Percentiles rank a stretch among this genome's conserved stretches.
Evolutionary conservation across 2,329 filamentous ascomycete genomes (phyloP).

Genomic region (Metarhizium rileyi): DNA sequence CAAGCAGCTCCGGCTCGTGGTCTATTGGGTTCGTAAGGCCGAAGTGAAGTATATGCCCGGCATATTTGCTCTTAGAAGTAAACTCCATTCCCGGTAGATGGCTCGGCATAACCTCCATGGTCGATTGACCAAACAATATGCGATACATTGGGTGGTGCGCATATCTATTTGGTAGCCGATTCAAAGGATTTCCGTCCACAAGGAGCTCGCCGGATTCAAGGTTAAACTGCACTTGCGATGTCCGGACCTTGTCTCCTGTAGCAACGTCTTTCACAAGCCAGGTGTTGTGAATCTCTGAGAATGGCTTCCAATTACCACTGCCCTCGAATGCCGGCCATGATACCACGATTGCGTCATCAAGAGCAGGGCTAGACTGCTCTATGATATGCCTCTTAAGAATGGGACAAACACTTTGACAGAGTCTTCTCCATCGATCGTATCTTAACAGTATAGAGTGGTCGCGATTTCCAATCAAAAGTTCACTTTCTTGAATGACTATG

Average conservation of each 20-base stretch:
- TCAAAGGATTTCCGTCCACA: constrained; percentile 39
- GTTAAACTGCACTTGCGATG: constrained; percentile 33
- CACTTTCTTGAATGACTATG: not conserved
- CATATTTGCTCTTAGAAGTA: constrained; percentile 23
- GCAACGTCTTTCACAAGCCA: not conserved
- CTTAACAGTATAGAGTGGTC: not conserved
- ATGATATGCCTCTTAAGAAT: not conserved
- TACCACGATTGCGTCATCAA: not conserved
- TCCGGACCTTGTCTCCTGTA: not conserved
- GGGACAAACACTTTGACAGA: not conserved
- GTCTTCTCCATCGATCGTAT: not conserved
- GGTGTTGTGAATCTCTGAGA: not conserved
- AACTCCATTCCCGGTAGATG: constrained; percentile 25
- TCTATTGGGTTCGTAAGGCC: constrained; percentile 9
- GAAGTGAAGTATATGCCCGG: constrained; percentile 26
- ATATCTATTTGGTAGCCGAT: constrained; percentile 36
- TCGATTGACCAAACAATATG: constrained; percentile 7
- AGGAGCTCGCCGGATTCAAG: constrained; percentile 37
- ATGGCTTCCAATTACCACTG: not conserved
- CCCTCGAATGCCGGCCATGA: constrained; percentile 1
- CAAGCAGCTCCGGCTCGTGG: constrained; percentile 18
- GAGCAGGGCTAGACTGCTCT: not conserved
- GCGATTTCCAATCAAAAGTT: not conserved
- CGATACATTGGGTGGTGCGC: constrained; percentile 19
- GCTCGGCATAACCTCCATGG: constrained; percentile 13